Conservation (phyloP, 352 stramenopile species). For the Nothophytophthora sp. region DNA sequence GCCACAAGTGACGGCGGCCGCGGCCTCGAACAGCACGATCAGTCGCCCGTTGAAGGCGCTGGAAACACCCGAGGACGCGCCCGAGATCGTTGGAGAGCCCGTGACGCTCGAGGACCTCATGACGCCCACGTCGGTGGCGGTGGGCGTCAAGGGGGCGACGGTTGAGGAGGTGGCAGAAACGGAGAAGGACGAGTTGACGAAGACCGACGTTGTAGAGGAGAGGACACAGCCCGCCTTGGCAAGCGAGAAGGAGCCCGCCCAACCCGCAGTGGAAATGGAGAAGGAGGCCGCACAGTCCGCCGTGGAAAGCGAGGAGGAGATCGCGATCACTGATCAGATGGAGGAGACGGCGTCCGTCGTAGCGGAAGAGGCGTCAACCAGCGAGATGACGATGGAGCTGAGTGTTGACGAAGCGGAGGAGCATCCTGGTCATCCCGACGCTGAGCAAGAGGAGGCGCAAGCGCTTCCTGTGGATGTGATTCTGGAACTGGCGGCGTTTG, state of each 20-base stretch:
- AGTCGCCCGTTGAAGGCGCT: conserved; percentile 24
- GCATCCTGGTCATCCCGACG: not conserved
- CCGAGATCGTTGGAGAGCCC: conserved; percentile 28
- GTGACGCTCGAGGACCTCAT: conserved; percentile 31
- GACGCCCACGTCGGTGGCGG: not conserved
- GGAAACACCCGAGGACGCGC: conserved; percentile 20
- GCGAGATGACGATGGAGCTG: too few relatives aligned
- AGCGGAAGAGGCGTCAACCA: conserved; percentile 7
- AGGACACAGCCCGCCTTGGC: too few relatives aligned
- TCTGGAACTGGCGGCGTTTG: conserved; percentile 21
- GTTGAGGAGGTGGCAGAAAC: not conserved
- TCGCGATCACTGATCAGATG: not conserved
- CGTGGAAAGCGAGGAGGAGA: not conserved
- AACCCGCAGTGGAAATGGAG: not conserved
- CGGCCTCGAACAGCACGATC: conserved; percentile 20
- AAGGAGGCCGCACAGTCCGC: not conserved
- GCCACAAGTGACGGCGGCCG: not conserved
- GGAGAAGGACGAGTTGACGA: not conserved
- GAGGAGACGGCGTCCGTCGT: conserved; percentile 1
- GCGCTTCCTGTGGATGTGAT: conserved; percentile 1
- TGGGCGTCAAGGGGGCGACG: not conserved
- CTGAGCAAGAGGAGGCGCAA: not conserved
- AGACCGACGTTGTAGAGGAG: conserved; percentile 4
- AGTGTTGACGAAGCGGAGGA: too few relatives aligned
- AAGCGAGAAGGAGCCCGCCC: not conserved